These are phyloP conservation scores for Beauveria caledonica DNA, from an alignment of 2,329 filamentous ascomycete species.

Conservation along the genomic window DNA sequence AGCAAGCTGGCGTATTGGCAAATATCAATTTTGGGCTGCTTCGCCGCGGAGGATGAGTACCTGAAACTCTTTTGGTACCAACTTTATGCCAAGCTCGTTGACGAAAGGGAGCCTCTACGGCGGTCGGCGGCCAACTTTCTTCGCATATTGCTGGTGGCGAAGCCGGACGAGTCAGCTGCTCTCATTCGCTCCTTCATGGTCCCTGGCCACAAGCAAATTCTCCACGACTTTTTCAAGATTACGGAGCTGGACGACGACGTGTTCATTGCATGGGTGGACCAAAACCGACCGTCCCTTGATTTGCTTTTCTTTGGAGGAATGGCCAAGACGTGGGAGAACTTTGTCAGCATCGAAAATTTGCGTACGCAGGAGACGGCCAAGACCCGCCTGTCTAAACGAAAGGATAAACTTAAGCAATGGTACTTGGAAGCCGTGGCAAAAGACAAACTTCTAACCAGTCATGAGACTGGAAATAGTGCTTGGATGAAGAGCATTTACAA, in stretches of 20 bases:
- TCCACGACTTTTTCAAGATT: conserved; percentile 71
- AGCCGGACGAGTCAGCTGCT: conserved; percentile 69
- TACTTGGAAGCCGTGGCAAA: conserved; percentile 57
- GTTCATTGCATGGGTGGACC: conserved; percentile 82
- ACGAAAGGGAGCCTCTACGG: conserved; percentile 57
- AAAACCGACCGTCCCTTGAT: conserved; percentile 71
- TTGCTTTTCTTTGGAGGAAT: conserved; percentile 73
- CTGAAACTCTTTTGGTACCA: conserved; percentile 86
- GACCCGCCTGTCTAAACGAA: conserved; percentile 62
- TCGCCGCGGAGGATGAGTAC: conserved; percentile 72
- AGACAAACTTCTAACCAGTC: conserved; percentile 68
- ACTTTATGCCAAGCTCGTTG: conserved; percentile 81
- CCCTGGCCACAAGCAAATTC: conserved; percentile 62
- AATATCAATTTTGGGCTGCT: conserved; percentile 72
- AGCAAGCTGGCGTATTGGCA: conserved; percentile 93
- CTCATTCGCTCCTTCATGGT: conserved; percentile 66
- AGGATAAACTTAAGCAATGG: conserved; percentile 78
- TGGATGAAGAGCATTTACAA: conserved; percentile 96
- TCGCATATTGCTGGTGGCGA: conserved; percentile 89
- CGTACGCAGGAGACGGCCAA: conserved; percentile 69
- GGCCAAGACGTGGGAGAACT: conserved; percentile 80
- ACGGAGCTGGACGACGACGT: conserved; percentile 83
- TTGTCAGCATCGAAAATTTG: conserved; percentile 73
- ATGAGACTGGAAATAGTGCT: conserved; percentile 77
- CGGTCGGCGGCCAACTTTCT: conserved; percentile 74